Evolutionary conservation across 1,284 basidiomycete genomes (phyloP), one percentile per base, ranked within the genome.

Genomic region (Puccinia coronata): DNA sequence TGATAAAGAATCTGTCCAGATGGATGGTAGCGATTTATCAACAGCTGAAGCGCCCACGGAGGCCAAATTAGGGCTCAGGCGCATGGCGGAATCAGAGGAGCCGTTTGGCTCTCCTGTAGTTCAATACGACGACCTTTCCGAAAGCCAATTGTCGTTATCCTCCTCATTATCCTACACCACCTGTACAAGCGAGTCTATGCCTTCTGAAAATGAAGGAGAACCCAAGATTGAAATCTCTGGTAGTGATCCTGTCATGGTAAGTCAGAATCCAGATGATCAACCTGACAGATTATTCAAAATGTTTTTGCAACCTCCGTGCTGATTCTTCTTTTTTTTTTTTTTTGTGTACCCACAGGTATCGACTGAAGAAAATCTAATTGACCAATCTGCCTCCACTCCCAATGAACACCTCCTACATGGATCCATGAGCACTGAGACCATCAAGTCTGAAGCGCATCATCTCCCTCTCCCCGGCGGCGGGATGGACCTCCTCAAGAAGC

Each of bases 401-500:
- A 20, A 78, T 51, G 53, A 69, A 39, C 75, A 78, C 41, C 43
- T 41, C 14, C 55, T 78, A 69, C 79, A 81, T 57, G 70, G 71
- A 67, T 81, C 79, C 2, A 41, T 81, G 47, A 81, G 79, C 41
- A 67, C 47, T 20, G 79, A 81, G 63, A 81, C 79, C 36, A 81
- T 81, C 49, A 81, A 81, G 63, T 81, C 79, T 36, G 78, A 80
- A 72, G 59, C 57, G 20, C 67, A 72, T 72, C 78, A 39, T 39
- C 67, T 70, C n/a, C 41, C 34, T 72, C 67, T 57, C 63, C 18
- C 53, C 25, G 31, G 41, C 39, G 67, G 55, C 25, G 78, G 78
- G 25, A 63, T 71, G 55, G 69, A 59, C n/a, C 57, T 80, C 20
- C 59, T 80, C 9, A 80, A 80, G 43, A 80, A 80, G 71, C 69